Conservation (phyloP, 2,329 filamentous ascomycete genomes). For the Penicillium fuscoglaucum region DNA sequence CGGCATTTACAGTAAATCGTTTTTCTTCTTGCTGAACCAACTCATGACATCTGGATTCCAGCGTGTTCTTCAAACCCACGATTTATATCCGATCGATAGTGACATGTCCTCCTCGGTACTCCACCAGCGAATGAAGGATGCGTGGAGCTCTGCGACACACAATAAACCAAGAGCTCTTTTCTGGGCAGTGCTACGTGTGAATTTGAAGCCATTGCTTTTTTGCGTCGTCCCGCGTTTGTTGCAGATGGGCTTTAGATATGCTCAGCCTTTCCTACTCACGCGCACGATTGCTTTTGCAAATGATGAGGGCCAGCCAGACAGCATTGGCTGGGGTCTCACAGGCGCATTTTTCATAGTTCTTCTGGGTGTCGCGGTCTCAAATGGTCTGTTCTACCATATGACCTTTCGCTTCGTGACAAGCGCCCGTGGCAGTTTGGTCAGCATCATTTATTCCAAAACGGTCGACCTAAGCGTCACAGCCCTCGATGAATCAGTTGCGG, state of each 20-base stretch:
- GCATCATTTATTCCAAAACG: constrained; percentile 7
- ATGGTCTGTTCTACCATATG: constrained; percentile 8
- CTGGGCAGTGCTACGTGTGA: too few relatives aligned
- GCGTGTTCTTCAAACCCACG: too few relatives aligned
- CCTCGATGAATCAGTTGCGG: constrained; percentile 1
- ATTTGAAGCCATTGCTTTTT: too few relatives aligned
- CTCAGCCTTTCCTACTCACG: constrained; percentile 31
- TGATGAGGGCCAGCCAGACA: constrained; percentile 4
- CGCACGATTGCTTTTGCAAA: constrained; percentile 22
- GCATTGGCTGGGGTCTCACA: constrained; percentile 7
- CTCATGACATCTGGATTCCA: too few relatives aligned
- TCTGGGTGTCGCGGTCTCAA: constrained; percentile 9
- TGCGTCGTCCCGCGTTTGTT: constrained; percentile 18
- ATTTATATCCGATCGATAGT: too few relatives aligned
- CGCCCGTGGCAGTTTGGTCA: constrained; percentile 1
- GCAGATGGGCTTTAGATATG: constrained; percentile 25
- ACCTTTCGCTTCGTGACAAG: constrained; percentile 5
- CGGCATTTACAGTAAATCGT: too few relatives aligned
- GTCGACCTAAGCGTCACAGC: constrained; percentile 8
- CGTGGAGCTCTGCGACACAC: too few relatives aligned
- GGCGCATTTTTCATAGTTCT: constrained; percentile 6
- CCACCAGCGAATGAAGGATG: too few relatives aligned
- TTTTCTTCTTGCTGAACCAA: too few relatives aligned
- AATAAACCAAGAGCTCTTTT: too few relatives aligned
- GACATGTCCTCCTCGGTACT: too few relatives aligned